phyloP scores from a whole-genome alignment of 2,329 filamentous ascomycete species.

The Stachybotrys echinatus region DNA sequence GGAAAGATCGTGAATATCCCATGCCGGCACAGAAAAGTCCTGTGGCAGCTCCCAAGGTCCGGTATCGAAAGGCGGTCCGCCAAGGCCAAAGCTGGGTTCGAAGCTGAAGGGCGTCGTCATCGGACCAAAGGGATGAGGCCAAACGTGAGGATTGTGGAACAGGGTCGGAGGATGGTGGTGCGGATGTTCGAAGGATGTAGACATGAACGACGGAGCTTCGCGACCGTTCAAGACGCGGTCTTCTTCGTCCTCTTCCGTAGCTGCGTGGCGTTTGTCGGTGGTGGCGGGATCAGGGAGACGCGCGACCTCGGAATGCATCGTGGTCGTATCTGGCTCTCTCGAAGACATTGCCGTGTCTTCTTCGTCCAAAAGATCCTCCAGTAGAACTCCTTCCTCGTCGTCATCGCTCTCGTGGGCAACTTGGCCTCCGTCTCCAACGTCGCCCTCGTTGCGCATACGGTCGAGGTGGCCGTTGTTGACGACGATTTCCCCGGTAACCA shows the following conservation, averaged over 20 bases:
- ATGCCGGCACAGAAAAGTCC: not conserved
- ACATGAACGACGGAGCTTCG: not conserved
- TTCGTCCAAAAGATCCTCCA: not conserved
- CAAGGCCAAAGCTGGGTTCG: not conserved
- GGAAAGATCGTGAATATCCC: not conserved
- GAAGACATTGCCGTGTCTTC: too few relatives aligned
- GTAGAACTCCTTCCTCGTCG: conserved; percentile 7
- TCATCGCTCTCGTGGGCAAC: conserved; percentile 27
- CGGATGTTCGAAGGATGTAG: not conserved
- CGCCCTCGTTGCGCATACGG: conserved; percentile 52
- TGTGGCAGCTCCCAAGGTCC: not conserved
- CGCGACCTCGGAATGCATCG: too few relatives aligned
- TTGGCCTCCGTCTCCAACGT: conserved; percentile 27
- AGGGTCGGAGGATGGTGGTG: not conserved
- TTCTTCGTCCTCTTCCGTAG: conserved; percentile 6
- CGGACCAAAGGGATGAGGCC: conserved; percentile 7
- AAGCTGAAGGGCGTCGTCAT: conserved; percentile 7
- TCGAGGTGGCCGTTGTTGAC: conserved; percentile 84
- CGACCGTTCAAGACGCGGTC: conserved; percentile 9
- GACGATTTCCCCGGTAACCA: conserved; percentile 74
- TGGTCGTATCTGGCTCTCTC: not conserved
- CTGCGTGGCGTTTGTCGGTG: not conserved
- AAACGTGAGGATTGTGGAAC: conserved; percentile 1
- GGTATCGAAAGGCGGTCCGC: not conserved
- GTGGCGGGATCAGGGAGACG: too few relatives aligned